A percentile compares a stretch with the other conserved stretches of the same genome.
phyloP scores from a whole-genome alignment of 2,329 filamentous ascomycete genomes.

The Colletotrichum noveboracense region DNA sequence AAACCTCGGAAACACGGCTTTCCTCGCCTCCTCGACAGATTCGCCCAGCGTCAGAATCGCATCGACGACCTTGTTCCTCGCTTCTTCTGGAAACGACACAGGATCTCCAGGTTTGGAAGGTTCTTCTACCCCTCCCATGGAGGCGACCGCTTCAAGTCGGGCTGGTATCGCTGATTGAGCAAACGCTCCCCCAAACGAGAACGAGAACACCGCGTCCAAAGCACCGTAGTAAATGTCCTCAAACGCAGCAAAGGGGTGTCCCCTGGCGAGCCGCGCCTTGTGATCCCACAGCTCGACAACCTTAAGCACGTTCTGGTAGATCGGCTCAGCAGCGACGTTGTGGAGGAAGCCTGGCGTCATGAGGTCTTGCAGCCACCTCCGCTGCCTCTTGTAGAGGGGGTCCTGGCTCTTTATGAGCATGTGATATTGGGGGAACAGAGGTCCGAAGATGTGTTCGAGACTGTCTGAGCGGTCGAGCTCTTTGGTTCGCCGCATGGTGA shows the following conservation, averaged over 20 bases:
- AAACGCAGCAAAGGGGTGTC: conserved; percentile 31
- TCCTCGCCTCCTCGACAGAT: background rate
- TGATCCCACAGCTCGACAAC: conserved; percentile 37
- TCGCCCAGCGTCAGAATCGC: background rate
- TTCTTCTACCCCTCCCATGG: background rate
- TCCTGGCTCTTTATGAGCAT: conserved; percentile 32
- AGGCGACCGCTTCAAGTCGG: background rate
- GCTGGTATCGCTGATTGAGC: background rate
- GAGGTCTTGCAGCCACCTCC: conserved; percentile 39
- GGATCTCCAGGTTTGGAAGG: background rate
- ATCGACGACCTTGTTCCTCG: background rate
- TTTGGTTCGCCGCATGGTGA: conserved; percentile 43
- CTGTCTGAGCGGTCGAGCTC: conserved; percentile 44
- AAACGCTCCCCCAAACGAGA: conserved; percentile 27
- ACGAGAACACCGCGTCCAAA: conserved; percentile 34
- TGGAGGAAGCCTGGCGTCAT: conserved; percentile 40
- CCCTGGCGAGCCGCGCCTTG: conserved; percentile 33
- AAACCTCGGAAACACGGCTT: background rate
- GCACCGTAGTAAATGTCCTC: conserved; percentile 31
- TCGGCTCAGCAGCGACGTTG: conserved; percentile 32
- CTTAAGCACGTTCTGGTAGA: conserved; percentile 33
- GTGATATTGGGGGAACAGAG: conserved; percentile 22
- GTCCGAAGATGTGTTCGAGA: background rate
- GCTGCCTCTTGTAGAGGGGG: conserved; percentile 28
- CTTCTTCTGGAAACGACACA: background rate